Evolutionary conservation across 1,284 basidiomycete genomes (phyloP).

Genomic region (Cerrena zonata): DNA sequence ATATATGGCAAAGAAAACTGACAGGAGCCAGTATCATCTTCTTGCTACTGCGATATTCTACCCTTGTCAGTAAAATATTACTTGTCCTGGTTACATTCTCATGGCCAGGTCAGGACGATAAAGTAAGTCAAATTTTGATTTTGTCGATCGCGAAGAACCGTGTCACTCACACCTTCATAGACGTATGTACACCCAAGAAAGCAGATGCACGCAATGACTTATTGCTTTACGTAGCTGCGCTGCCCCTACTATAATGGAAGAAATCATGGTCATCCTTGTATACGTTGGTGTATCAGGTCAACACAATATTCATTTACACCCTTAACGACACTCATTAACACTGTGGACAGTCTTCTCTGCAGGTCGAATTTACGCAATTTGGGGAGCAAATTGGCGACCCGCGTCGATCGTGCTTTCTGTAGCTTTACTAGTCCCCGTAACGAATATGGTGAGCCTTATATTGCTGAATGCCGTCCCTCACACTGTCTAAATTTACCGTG

Average conservation of each 20-base stretch:
- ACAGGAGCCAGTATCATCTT: slow-evolving; percentile 1
- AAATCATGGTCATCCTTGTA: background rate
- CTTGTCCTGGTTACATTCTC: background rate
- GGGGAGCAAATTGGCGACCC: background rate
- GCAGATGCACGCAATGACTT: background rate
- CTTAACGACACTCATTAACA: background rate
- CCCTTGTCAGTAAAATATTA: background rate
- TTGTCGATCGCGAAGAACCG: background rate
- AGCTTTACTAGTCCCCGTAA: background rate
- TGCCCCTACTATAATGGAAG: background rate
- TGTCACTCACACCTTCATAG: background rate
- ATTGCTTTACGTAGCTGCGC: background rate
- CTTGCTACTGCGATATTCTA: background rate
- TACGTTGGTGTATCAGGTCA: background rate
- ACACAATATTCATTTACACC: background rate
- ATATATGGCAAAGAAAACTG: background rate
- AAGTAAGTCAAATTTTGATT: background rate
- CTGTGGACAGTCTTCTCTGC: background rate
- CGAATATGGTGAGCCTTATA: background rate
- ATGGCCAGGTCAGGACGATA: background rate
- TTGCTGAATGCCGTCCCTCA: background rate
- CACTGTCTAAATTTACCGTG: background rate
- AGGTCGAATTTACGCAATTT: slow-evolving; percentile 2
- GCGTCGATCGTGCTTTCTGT: background rate
- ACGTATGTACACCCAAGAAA: background rate